phyloP scores from a whole-genome alignment of 2,329 filamentous ascomycete species.

The Pseudogymnoascus sp. region DNA sequence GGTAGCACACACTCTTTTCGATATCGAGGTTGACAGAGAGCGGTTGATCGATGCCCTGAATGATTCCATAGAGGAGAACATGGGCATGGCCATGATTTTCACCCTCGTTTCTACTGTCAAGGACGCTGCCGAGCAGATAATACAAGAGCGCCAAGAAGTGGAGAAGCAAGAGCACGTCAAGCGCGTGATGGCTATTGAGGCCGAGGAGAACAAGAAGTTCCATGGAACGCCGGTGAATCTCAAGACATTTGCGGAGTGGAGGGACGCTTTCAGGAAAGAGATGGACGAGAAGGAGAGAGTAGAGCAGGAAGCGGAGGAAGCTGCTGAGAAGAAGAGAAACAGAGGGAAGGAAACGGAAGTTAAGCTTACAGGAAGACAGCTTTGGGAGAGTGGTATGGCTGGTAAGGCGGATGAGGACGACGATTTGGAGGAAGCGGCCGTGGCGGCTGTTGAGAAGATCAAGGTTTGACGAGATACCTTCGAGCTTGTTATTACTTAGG shows the following conservation, averaged over 20 bases:
- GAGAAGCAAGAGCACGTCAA: conserved; percentile 53
- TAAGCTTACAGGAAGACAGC: conserved; percentile 64
- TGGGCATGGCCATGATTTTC: conserved; percentile 98
- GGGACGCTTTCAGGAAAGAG: conserved; percentile 69
- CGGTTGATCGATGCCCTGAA: conserved; percentile 63
- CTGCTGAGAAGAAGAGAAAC: conserved; percentile 76
- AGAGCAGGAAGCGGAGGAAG: conserved; percentile 67
- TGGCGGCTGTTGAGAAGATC: conserved; percentile 61
- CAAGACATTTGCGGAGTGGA: conserved; percentile 79
- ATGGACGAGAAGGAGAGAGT: conserved; percentile 64
- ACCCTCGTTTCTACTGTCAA: conserved; percentile 82
- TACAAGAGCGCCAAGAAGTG: conserved; percentile 64
- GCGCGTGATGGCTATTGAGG: conserved; percentile 54
- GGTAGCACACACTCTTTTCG: conserved; percentile 64
- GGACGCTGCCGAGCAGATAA: conserved; percentile 80
- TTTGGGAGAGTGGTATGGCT: conserved; percentile 70
- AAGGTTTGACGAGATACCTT: conserved; percentile 49
- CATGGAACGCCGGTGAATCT: conserved; percentile 83
- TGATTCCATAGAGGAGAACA: conserved; percentile 78
- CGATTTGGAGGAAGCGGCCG: conserved; percentile 51
- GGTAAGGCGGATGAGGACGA: conserved; percentile 60
- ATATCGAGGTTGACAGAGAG: conserved; percentile 72
- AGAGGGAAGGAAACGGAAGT: conserved; percentile 66
- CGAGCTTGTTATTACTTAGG: conserved; percentile 14
- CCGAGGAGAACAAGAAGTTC: conserved; percentile 94